Base-by-base conservation (phyloP, 805 yeast genomes). In the Candida sonorensis region DNA sequence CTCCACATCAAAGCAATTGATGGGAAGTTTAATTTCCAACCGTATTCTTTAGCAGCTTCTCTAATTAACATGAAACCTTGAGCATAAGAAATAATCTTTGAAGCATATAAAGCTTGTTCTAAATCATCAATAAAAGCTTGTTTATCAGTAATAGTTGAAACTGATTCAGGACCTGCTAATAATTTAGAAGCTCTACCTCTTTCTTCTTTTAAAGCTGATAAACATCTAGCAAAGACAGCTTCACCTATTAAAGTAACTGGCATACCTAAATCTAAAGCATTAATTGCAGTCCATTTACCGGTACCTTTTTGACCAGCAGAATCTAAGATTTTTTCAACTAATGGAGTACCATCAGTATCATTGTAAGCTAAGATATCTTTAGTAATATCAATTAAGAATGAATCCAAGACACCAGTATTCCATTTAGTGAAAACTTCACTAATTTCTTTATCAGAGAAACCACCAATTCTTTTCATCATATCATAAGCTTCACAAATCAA, bases 1-100 rank as follows among this genome's bases (percentile, higher is more conserved):
- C 98, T 81, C 98, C 98, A 90, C 97, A 90, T 90, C 57, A 92
- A 77, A 51, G 97, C 97, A 55, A 92, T 92, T 40, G 95, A 92
- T 53, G 97, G 95, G 79, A 85, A 83, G 81, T 90, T 92, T 62
- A 90, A 75, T 66, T 84, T 79, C 98, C 98, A 90, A 58, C 80
- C 80, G 76, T 86, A 90, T 64, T 86, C 95, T 67, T 76, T 81
- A 50, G 95, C 97, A 52, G 97, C 97, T 68, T 90, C 96, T 66
- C 94, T 85, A 69, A 90, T 87, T 62, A 90, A 77, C 97, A 90
- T 92, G 84, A 90, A 90, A 64, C 98, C 98, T 75, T 90, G 98
- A 51, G 97, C 95, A 65, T 90, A 90, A 26, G 97, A 92, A 62
- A 90, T 90, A 59, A 90, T 84, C 81, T 90, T 90, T 54, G 98